Conservation (phyloP, 805 yeast genomes). For the Saturnispora bothae region DNA sequence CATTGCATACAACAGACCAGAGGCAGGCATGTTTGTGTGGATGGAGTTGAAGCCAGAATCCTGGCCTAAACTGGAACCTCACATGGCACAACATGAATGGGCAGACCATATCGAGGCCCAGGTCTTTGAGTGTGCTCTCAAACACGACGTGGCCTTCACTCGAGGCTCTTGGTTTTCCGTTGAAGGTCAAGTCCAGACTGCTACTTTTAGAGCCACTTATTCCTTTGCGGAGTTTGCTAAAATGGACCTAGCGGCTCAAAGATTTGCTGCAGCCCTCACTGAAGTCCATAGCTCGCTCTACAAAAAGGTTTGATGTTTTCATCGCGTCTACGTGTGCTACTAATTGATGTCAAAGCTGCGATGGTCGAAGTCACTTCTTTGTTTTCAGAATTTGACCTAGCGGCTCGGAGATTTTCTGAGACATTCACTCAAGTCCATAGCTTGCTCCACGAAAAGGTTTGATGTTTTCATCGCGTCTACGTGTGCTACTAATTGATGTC, state of each 20-base stretch:
- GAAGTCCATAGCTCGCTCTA: slow-evolving; percentile 10
- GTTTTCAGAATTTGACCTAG: too few species aligned
- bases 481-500: too few species aligned
- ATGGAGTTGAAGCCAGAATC: slow-evolving; percentile 31
- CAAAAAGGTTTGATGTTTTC: too few species aligned
- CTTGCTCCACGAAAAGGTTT: too few species aligned
- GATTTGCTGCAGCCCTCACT: slow-evolving; percentile 20
- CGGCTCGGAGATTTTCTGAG: too few species aligned
- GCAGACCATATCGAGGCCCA: slow-evolving; percentile 22
- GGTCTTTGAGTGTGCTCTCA: slow-evolving; percentile 17
- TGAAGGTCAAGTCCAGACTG: slow-evolving; percentile 12
- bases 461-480: too few species aligned
- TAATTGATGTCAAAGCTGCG: too few species aligned
- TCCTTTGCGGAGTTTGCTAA: slow-evolving; percentile 22
- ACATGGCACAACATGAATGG: slow-evolving; percentile 27
- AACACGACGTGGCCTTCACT: slow-evolving; percentile 22
- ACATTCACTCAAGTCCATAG: too few species aligned
- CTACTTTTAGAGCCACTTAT: slow-evolving; percentile 26
- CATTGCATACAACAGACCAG: slow-evolving; percentile 32
- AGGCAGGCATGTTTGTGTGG: slow-evolving; percentile 36
- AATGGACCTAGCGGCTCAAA: slow-evolving; percentile 19
- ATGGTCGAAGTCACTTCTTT: too few species aligned
- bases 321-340: too few species aligned
- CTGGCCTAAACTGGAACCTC: slow-evolving; percentile 29
- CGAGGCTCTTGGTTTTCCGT: slow-evolving; percentile 29